Evolutionary conservation across 1,284 basidiomycete genomes (phyloP).

Genomic region (Pyrrhoderma noxium): DNA sequence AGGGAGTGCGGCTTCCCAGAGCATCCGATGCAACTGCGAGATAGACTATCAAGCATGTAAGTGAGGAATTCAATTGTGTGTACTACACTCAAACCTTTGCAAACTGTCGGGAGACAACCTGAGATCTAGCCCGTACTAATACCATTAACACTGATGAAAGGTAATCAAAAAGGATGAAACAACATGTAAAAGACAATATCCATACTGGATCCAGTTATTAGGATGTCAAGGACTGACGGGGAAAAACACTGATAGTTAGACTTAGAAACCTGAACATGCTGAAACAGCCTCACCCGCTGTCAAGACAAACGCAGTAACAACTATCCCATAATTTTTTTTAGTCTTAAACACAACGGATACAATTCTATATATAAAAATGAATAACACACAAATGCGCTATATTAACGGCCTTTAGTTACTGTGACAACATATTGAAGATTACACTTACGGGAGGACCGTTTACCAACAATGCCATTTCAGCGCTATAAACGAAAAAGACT

Average conservation of each 20-base stretch:
- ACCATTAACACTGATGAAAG: conserved; percentile 23
- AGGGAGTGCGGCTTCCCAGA: conserved; percentile 29
- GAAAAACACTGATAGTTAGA: background rate
- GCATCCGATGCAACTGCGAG: conserved; percentile 22
- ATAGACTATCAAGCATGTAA: conserved; percentile 20
- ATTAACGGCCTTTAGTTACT: background rate
- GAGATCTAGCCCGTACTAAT: conserved; percentile 25
- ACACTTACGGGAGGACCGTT: conserved; percentile 22
- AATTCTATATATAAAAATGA: too few relatives aligned
- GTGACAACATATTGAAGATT: background rate
- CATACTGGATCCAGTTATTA: conserved; percentile 25
- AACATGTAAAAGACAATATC: background rate
- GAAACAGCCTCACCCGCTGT: conserved; percentile 23
- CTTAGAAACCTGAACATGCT: background rate
- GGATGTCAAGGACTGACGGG: conserved; percentile 27
- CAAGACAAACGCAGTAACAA: conserved; percentile 21
- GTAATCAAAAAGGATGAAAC: background rate
- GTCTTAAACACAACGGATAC: background rate
- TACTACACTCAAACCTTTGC: conserved; percentile 21
- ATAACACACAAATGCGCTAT: conserved; percentile 11
- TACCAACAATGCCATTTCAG: conserved; percentile 17
- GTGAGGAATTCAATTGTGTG: too few relatives aligned
- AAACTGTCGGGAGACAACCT: conserved; percentile 24
- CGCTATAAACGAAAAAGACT: conserved; percentile 20
- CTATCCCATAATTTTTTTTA: background rate